Evolutionary conservation across 2,329 filamentous ascomycete genomes (phyloP), one percentile per base, ranked within the genome.

Genomic region (Sordariomycetes sp.): DNA sequence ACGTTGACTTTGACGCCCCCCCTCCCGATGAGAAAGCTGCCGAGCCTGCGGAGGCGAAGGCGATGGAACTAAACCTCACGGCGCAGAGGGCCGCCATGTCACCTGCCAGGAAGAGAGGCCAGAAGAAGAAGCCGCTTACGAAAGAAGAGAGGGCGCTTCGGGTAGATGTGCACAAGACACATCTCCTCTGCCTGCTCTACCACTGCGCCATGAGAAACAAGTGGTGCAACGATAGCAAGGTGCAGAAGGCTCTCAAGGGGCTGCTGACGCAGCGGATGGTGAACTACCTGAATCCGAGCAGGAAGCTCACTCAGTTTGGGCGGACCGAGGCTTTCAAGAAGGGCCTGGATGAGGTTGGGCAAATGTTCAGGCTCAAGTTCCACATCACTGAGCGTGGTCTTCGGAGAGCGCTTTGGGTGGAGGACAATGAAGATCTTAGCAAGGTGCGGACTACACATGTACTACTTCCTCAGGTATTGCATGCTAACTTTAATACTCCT

Each of bases 91-190:
- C 70, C 2, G 69, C 70, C 2, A 63, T 64, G 50, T 63, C 68
- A 24, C 58, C 67, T 54, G 48, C 62, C 51, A 72, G 70, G 54
- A 61, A 61, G 1, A 65, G 61, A 0, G 73, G 11, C 22, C n/a
- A 32, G 14, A 62, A 61, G 53, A 76, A 78, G 55, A 84, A 78
- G 64, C 76, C 78, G 2, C 71, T 83, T 3, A 80, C 70, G 25
- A 79, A 75, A 61, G 76, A 76, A 22, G 82, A 86, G 63, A 80
- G 74, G 61, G 71, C 72, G 51, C 73, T 69, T 16, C 83, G 92
- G 22, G 69, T 94, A 34, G 81, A 90, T 56, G 78, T 91, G n/a
- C 94, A 99, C 70, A 96, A 93, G 70, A 77, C 85, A 61, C 92
- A 99, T 71, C 63, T 97, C 0, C 74, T 97, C 16, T 96, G 90